Conservation (phyloP, 2,329 filamentous ascomycete genomes). For the Diplodia seriata region DNA sequence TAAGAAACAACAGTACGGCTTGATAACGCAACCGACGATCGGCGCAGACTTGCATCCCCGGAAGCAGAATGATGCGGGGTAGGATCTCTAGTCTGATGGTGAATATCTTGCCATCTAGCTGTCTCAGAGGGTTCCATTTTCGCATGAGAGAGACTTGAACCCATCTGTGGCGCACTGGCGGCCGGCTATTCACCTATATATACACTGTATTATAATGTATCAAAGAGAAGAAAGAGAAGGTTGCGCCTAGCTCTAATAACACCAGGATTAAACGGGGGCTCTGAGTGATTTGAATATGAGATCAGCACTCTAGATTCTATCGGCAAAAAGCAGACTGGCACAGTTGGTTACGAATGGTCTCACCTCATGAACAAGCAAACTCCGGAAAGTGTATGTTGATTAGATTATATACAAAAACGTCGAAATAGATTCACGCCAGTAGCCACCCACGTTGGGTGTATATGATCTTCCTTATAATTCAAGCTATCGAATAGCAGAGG, state of each 20-base stretch:
- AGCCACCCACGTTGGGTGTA: too few species aligned
- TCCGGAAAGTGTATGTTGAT: too few species aligned
- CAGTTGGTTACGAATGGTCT: too few species aligned
- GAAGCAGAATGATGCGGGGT: neutral
- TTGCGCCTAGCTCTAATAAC: neutral
- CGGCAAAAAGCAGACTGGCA: too few species aligned
- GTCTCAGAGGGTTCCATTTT: neutral
- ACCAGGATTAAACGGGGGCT: neutral
- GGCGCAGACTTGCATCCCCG: neutral
- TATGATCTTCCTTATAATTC: too few species aligned
- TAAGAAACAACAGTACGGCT: neutral
- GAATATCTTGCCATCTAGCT: neutral
- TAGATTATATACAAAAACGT: too few species aligned
- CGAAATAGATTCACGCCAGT: too few species aligned
- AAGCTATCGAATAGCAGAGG: too few species aligned
- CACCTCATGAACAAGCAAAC: too few species aligned
- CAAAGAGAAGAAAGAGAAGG: neutral
- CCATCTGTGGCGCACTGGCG: neutral
- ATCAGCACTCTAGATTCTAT: neutral
- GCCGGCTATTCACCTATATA: neutral
- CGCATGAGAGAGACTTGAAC: neutral
- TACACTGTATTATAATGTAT: neutral
- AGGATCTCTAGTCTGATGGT: neutral
- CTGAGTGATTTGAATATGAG: neutral
- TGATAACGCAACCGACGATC: neutral